Conservation (phyloP, 2,329 filamentous ascomycete species). For the Cercospora sojina region DNA sequence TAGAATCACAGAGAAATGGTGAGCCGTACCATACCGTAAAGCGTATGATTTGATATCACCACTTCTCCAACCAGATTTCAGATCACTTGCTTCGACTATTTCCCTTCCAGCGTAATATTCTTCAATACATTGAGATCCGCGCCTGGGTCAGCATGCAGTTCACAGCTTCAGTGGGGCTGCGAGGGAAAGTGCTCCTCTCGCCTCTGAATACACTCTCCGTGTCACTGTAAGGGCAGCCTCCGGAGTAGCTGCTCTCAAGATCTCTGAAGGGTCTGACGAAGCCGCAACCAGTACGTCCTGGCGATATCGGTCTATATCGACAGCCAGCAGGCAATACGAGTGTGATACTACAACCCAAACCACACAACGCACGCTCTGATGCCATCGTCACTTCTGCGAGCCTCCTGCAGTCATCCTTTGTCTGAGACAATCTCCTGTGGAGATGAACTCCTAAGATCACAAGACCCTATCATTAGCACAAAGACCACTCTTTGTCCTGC, state of each 20-base stretch:
- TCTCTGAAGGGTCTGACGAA: background rate
- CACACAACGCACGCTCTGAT: background rate
- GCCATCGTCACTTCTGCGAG: background rate
- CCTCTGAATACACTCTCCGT: background rate
- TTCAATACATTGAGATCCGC: no score
- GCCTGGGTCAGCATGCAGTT: no score
- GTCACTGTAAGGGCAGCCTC: background rate
- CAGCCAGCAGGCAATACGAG: background rate
- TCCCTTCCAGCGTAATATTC: background rate
- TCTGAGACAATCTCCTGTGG: background rate
- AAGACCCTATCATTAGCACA: background rate
- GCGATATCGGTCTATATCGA: background rate
- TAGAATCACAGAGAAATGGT: background rate
- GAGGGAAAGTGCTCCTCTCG: no score
- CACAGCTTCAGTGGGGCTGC: no score
- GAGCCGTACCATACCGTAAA: no score
- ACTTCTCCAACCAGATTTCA: background rate
- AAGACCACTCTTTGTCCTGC: slow-evolving; percentile 4
- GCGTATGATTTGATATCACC: background rate
- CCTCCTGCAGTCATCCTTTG: background rate
- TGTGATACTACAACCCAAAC: background rate
- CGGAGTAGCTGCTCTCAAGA: background rate
- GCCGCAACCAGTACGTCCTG: background rate
- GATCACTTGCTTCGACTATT: background rate
- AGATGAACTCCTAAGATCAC: background rate